Evolutionary conservation across 1,139 yeast species (phyloP).

Genomic region (Blastobotrys raffinosifermentans): DNA sequence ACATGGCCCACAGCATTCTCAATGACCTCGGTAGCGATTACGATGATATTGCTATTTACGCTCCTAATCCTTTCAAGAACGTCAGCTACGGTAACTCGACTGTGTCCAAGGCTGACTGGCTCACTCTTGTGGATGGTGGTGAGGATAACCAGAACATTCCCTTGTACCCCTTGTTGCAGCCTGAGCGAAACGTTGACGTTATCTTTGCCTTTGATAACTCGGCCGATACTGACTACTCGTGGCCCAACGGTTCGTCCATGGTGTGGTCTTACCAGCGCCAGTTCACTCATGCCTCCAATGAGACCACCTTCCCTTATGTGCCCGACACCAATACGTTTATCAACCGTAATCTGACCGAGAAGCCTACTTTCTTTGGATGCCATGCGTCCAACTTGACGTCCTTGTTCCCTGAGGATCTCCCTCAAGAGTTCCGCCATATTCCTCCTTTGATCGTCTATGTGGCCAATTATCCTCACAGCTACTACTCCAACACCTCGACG

Average conservation of each 20-base stretch:
- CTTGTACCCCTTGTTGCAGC: slow-evolving; percentile 66
- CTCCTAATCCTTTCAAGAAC: slow-evolving; percentile 70
- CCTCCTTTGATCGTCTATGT: slow-evolving; percentile 78
- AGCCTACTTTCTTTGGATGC: slow-evolving; percentile 81
- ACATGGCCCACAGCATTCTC: slow-evolving; percentile 32
- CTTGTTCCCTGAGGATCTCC: slow-evolving; percentile 32
- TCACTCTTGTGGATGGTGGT: slow-evolving; percentile 81
- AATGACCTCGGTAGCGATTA: slow-evolving; percentile 24
- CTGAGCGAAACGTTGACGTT: slow-evolving; percentile 63
- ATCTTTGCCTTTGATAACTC: slow-evolving; percentile 81
- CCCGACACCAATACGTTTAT: slow-evolving; percentile 67
- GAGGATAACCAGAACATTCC: slow-evolving; percentile 81
- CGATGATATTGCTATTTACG: slow-evolving; percentile 64
- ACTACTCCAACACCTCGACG: slow-evolving; percentile 67
- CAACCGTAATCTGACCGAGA: slow-evolving; percentile 35
- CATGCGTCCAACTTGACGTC: slow-evolving; percentile 52
- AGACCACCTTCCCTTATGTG: slow-evolving; percentile 63
- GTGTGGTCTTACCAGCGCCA: slow-evolving; percentile 63
- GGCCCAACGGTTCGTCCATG: slow-evolving; percentile 62
- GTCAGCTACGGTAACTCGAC: slow-evolving; percentile 25
- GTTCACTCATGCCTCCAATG: slow-evolving; percentile 56
- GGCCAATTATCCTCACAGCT: slow-evolving; percentile 70
- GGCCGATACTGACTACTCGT: slow-evolving; percentile 60
- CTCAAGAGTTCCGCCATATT: slow-evolving; percentile 24
- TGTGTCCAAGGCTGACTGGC: slow-evolving; percentile 38